Evolutionary conservation across 1,284 basidiomycete species (phyloP), one percentile per base, ranked within the genome.

Genomic region (Puccinia sorghi): DNA sequence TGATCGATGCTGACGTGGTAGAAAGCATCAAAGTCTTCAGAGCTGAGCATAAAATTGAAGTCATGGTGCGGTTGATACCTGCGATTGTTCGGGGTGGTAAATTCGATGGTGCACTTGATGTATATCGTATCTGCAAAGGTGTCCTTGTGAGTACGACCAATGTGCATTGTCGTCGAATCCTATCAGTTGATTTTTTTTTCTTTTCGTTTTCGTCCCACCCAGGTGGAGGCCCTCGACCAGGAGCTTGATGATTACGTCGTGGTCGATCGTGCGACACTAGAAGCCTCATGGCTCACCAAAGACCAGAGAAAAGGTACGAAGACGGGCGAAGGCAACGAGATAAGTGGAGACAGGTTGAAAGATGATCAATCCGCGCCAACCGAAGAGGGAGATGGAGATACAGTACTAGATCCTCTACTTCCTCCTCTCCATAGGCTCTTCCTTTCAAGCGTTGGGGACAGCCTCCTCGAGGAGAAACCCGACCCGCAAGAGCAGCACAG

Each of bases 1-100:
- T 95, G 37, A 88, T 98, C 80, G 92, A 98, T 84, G 92, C 95
- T 3, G 90, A 92, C 79, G 89, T 92, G 27, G 92, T 97, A 48
- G 89, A 92, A 61, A 88, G 88, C 79, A 87, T 99, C 77, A 90
- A 89, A 82, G 89, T 99, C 15, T 91, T 89, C 85, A 88, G 96
- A 71, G 88, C 88, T 43, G 91, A 93, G 81, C 93, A 92, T 52
- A 90, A 91, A 71, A 91, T 97, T 80, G 94, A 98, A 84, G 90
- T 97, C 25, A 83, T 86, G 22, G 86, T 97, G 80, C 88, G 87
- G 70, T 83, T 92, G 48, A 85, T 87, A 67, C 81, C 81, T 0
- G 80, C 82, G 2, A 17, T 79, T 0, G 46, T 80, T 0, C 54
- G 72, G 4, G 75, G 70, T 0, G 71, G 79, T 87, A 86, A 82